A percentile compares a stretch with the other conserved stretches of the same genome.
These are phyloP conservation scores for Dendrobium chrysotoxum DNA, from an alignment of 106 monocot species.

Conservation along the genomic window DNA sequence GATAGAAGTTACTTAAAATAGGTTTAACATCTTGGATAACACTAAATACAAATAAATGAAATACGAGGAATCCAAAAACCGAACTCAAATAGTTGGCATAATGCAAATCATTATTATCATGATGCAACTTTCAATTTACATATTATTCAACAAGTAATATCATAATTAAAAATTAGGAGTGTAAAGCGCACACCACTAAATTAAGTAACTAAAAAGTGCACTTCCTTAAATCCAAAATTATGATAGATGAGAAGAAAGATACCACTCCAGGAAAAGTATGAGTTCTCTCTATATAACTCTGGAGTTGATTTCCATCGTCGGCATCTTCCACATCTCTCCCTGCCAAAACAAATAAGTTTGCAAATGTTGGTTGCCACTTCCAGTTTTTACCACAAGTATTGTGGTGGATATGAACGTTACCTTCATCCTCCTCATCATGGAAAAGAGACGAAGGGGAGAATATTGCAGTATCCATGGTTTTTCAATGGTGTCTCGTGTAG, in stretches of 20 bases:
- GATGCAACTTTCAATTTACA: too few relatives aligned
- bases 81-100: too few relatives aligned
- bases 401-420: background rate
- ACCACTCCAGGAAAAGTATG: conserved; percentile 13
- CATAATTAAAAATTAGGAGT: too few relatives aligned
- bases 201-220: too few relatives aligned
- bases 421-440: conserved; percentile 2
- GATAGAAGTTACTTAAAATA: too few relatives aligned
- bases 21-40: too few relatives aligned
- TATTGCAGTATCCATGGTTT: conserved; percentile 6
- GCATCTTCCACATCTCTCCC: conserved; percentile 3
- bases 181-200: too few relatives aligned
- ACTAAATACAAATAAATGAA: too few relatives aligned
- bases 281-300: conserved; percentile 8
- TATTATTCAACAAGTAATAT: too few relatives aligned
- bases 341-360: background rate
- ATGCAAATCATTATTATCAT: too few relatives aligned
- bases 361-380: background rate
- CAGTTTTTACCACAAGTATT: background rate
- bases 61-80: too few relatives aligned
- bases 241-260: background rate
- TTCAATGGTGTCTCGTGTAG: background rate
- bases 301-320: background rate
- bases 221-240: too few relatives aligned
- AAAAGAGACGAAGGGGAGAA: conserved; percentile 9